These are phyloP conservation scores for Magnusiomyces suaveolens DNA, from an alignment of 1,139 yeast species.

Conservation along the genomic window DNA sequence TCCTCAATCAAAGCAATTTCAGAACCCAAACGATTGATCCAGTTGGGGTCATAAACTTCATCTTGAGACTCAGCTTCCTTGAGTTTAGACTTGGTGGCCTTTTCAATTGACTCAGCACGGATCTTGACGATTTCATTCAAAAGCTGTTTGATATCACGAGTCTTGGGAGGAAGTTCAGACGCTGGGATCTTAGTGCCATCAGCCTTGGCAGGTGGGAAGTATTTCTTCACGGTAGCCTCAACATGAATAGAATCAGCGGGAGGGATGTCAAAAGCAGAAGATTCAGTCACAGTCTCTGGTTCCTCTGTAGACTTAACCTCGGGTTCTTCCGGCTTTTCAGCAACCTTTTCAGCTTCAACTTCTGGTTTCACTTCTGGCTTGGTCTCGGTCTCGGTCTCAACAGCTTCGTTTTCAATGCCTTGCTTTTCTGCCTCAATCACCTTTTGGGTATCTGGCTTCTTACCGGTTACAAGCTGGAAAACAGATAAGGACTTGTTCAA, in stretches of 20 bases:
- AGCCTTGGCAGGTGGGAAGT: constrained; percentile 16
- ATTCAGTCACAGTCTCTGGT: constrained; percentile 8
- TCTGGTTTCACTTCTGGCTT: no score
- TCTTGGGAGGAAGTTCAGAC: constrained; percentile 15
- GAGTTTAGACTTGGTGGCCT: constrained; percentile 25
- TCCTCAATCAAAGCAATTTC: constrained; percentile 40
- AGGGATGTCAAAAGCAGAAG: constrained; percentile 9
- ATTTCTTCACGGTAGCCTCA: constrained; percentile 16
- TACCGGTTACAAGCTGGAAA: constrained; percentile 24
- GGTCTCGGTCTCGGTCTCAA: constrained; percentile 5
- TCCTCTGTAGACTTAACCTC: constrained; percentile 12
- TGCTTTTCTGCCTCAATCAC: constrained; percentile 7
- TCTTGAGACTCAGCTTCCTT: constrained; percentile 17
- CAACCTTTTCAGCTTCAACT: constrained; percentile 4
- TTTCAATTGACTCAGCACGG: constrained; percentile 44
- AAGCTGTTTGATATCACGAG: constrained; percentile 41
- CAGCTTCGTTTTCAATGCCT: constrained; percentile 8
- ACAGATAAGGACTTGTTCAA: constrained; percentile 22
- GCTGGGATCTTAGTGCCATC: constrained; percentile 16
- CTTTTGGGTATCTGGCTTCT: constrained; percentile 12
- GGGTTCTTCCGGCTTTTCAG: constrained; percentile 6
- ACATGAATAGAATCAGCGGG: constrained; percentile 12
- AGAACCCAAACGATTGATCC: constrained; percentile 45
- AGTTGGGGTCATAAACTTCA: constrained; percentile 45
- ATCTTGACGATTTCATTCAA: constrained; percentile 46